Base-by-base conservation (phyloP, 2,329 filamentous ascomycete species). In the Neonectria sp. region DNA sequence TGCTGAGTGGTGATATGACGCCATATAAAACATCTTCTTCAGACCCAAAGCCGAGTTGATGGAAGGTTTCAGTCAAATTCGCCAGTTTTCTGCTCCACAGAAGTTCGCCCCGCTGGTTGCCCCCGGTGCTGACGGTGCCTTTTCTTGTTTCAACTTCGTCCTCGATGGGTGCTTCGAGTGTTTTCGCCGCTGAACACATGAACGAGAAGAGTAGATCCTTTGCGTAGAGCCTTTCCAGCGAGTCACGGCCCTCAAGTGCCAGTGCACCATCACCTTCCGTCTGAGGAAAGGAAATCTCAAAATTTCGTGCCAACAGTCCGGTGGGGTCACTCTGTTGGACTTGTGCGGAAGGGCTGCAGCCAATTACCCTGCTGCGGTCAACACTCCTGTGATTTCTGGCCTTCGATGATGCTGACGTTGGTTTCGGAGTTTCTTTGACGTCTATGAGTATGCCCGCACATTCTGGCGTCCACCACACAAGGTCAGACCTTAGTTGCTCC, bases 151-250 rank as follows among this genome's bases (percentile, higher is more conserved):
- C 4, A 4, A 17, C 8, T 7, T 43, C 2, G 2, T 13, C 9
- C 3, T 12, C 6, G 0, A 61, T 31, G 2, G 40, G 12, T 3
- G 2, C 25, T n/a, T 15, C 13, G 1, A 27, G 13, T 4, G 57
- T 46, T 17, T 52, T 57, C 0, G 56, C 63, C 2, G 52, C 45
- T 13, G 63, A 61, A 21, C 45, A 25, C 33, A 65, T 48, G 33
- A 65, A 61, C 1, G 57, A 51, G 24, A 57, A 65, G 17, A 65
- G 58, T 2, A 65, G 52, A 21, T 65, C 51, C 11, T 65, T 65
- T 3, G 57, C 52, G 15, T 6, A 57, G 3, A 61, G 57, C 13
- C 35, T 51, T 21, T 57, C 63, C 2, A 57, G 17, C 3, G 63
- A 51, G 37, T 64, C 55, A 6, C 25, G 25, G 2, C 51, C 24